Percentiles rank a stretch among this genome's conserved stretches.
phyloP scores from a whole-genome alignment of 2,329 filamentous ascomycete genomes.

The Clonostachys rhizophaga region DNA sequence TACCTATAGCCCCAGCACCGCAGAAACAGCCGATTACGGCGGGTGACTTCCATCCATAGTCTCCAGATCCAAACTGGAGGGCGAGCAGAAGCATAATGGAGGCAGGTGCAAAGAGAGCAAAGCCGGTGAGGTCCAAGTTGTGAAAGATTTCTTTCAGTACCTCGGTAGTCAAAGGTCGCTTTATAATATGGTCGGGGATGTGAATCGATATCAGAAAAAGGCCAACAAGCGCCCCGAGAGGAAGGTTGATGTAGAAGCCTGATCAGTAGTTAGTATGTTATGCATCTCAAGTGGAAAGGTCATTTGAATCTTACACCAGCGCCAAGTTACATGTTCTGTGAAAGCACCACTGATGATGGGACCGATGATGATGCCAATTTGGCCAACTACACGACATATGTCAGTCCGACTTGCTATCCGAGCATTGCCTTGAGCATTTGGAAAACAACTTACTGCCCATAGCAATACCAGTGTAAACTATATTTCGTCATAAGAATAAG shows the following conservation, averaged over 20 bases:
- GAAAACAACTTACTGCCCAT: slow-evolving; percentile 14
- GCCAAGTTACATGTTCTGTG: slow-evolving; percentile 29
- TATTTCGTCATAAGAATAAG: too few relatives aligned
- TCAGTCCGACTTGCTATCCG: too few relatives aligned
- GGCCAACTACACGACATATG: slow-evolving; percentile 8
- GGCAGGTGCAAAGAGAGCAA: slow-evolving; percentile 32
- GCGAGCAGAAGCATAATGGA: slow-evolving; percentile 36
- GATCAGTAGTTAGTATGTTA: neutral
- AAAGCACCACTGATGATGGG: slow-evolving; percentile 38
- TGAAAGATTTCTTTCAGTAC: slow-evolving; percentile 13
- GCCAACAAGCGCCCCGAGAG: neutral
- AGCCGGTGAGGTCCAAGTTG: slow-evolving; percentile 34
- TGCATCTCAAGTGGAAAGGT: too few relatives aligned
- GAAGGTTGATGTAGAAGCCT: neutral
- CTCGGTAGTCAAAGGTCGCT: slow-evolving; percentile 15
- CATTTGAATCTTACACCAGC: slow-evolving; percentile 22
- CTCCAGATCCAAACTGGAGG: slow-evolving; percentile 32
- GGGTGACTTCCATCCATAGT: slow-evolving; percentile 19
- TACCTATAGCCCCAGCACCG: slow-evolving; percentile 16
- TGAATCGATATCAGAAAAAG: neutral
- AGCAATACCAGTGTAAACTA: slow-evolving; percentile 3
- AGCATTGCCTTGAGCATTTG: too few relatives aligned
- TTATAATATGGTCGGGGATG: slow-evolving; percentile 28
- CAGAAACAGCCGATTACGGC: slow-evolving; percentile 29
- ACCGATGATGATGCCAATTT: slow-evolving; percentile 31